Conservation (phyloP, 768 basidiomycete species). For the Mycena galericulata region DNA sequence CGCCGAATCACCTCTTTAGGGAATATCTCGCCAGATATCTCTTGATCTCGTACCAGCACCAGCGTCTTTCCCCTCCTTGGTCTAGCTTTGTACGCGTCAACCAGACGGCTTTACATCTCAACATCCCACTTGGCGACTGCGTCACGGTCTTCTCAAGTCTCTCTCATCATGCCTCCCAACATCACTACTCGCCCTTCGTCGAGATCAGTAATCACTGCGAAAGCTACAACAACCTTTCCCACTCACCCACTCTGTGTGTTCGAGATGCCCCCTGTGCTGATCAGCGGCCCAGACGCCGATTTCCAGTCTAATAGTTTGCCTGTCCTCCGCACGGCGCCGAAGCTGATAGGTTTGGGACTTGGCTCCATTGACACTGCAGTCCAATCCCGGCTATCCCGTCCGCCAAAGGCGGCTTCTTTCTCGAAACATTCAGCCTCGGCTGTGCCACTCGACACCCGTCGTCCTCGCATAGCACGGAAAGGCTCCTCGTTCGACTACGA, state of each 20-base stretch:
- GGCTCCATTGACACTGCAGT: not conserved
- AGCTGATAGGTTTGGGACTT: constrained; percentile 17
- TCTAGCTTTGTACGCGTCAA: constrained; percentile 15
- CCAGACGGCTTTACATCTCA: not conserved
- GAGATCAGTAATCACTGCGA: not conserved
- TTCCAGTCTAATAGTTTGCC: constrained; percentile 11
- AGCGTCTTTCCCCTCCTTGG: not conserved
- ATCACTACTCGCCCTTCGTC: constrained; percentile 21
- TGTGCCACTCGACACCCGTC: not conserved
- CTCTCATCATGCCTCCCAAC: constrained; percentile 20
- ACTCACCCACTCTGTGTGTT: constrained; percentile 10
- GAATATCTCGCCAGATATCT: not conserved
- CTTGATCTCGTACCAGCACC: constrained; percentile 16
- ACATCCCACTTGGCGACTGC: constrained; percentile 6
- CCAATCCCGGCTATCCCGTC: not conserved
- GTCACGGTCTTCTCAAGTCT: too few relatives aligned
- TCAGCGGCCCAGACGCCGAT: constrained; percentile 1
- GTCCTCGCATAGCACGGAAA: not conserved
- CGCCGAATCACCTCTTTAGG: constrained; percentile 15
- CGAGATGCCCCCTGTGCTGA: not conserved
- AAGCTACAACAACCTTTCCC: constrained; percentile 2
- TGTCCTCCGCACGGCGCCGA: not conserved
- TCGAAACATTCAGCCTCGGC: not conserved
- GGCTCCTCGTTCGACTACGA: constrained; percentile 21
- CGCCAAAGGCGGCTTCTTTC: not conserved